Percentiles rank a stretch among this genome's conserved stretches.
Evolutionary conservation across 305 asterid species (phyloP).

Genomic region (Fraxinus angustifolia): DNA sequence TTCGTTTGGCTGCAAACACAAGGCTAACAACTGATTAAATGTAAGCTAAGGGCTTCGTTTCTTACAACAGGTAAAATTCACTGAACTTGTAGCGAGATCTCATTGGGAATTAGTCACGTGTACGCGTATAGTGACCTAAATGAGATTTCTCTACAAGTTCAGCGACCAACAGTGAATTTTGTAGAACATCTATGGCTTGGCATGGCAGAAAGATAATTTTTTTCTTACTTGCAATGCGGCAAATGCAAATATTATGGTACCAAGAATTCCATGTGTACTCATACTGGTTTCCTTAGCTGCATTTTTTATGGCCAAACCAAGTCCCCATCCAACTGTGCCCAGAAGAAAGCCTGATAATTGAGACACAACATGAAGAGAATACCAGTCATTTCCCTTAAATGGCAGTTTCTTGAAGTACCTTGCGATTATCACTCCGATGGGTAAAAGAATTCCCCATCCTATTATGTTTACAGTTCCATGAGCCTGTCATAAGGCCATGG

Average conservation of each 20-base stretch:
- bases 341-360: conserved; percentile 36
- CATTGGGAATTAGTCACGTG: background rate
- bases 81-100: background rate
- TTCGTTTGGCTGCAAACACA: conserved; percentile 31
- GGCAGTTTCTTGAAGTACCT: conserved; percentile 31
- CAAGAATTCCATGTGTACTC: conserved; percentile 44
- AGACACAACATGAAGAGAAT: conserved; percentile 32
- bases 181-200: background rate
- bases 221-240: conserved; percentile 31
- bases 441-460: conserved; percentile 49
- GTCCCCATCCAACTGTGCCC: conserved; percentile 50
- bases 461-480: conserved; percentile 38
- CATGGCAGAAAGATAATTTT: background rate
- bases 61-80: background rate
- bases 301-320: conserved; percentile 31
- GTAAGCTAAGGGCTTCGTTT: background rate
- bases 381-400: conserved; percentile 23
- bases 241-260: conserved; percentile 37
- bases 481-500: conserved; percentile 19
- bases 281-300: conserved; percentile 20
- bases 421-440: conserved; percentile 33
- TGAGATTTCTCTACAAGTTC: background rate
- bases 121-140: background rate
- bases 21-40: conserved; percentile 32
- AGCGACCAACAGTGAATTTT: background rate